phyloP scores from a whole-genome alignment of 106 monocot species.

The Dendrobium officinale region DNA sequence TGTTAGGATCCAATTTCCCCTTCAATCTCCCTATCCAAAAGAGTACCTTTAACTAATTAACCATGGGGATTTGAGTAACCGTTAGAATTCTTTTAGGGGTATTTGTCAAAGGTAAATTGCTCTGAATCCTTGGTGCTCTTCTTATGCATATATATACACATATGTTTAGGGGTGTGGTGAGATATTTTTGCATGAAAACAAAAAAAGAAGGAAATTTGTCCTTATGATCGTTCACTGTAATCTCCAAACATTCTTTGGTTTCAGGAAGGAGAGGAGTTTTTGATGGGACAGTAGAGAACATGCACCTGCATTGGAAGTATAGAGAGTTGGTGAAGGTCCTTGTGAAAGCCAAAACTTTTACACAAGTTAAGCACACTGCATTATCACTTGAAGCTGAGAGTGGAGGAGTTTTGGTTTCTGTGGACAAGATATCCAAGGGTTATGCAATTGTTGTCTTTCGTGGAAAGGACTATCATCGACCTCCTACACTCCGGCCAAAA shows the following conservation, averaged over 20 bases:
- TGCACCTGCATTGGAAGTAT: slow-evolving; percentile 99
- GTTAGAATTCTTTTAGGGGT: not conserved
- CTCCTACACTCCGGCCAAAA: slow-evolving; percentile 63
- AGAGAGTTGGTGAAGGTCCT: slow-evolving; percentile 86
- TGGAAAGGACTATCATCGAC: slow-evolving; percentile 76
- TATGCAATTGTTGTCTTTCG: slow-evolving; percentile 80
- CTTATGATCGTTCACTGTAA: not conserved
- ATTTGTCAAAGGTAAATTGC: not conserved
- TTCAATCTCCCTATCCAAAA: not conserved
- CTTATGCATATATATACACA: not conserved
- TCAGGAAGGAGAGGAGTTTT: slow-evolving; percentile 96
- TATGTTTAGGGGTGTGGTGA: not conserved
- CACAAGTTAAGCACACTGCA: slow-evolving; percentile 63
- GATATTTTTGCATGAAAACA: not conserved
- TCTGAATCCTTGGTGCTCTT: not conserved
- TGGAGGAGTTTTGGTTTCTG: slow-evolving; percentile 84
- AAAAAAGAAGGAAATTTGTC: not conserved
- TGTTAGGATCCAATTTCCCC: not conserved
- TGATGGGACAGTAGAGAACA: slow-evolving; percentile 96
- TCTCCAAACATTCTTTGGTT: not conserved
- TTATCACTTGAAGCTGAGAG: slow-evolving; percentile 93
- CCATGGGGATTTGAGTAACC: not conserved
- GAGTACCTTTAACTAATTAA: not conserved
- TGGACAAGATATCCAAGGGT: slow-evolving; percentile 94
- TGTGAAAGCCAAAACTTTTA: slow-evolving; percentile 71